Evolutionary conservation across 2,329 filamentous ascomycete species (phyloP).

Genomic region (Pseudocercospora macadamiae): DNA sequence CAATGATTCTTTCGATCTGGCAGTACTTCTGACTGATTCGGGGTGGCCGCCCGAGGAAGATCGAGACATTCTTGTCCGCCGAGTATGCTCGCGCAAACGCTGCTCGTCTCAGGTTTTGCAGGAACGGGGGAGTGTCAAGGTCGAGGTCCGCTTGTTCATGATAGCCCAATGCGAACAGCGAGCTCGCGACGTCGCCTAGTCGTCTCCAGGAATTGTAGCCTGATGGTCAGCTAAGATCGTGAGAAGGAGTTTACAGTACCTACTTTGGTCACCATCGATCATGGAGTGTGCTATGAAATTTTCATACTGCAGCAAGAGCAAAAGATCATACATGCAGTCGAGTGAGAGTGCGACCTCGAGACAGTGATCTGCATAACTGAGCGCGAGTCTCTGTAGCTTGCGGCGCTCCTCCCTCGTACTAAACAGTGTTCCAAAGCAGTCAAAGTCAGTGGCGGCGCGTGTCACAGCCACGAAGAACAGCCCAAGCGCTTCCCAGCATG

Average conservation of each 20-base stretch:
- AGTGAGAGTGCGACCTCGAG: constrained; percentile 41
- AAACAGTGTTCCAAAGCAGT: constrained; percentile 39
- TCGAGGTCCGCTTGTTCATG: constrained; percentile 45
- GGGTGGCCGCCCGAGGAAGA: constrained; percentile 56
- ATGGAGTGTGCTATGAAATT: constrained; percentile 52
- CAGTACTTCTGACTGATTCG: constrained; percentile 47
- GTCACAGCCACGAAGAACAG: constrained; percentile 45
- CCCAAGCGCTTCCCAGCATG: constrained; percentile 47
- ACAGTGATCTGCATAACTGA: constrained; percentile 38
- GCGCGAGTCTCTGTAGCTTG: constrained; percentile 29
- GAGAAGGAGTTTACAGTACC: constrained; percentile 18
- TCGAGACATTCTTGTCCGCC: constrained; percentile 52
- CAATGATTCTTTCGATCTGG: constrained; percentile 34
- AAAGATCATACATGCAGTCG: constrained; percentile 49
- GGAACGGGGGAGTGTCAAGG: constrained; percentile 42
- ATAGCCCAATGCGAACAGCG: constrained; percentile 52
- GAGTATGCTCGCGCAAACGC: constrained; percentile 50
- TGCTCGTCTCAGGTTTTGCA: constrained; percentile 45
- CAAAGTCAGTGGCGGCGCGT: constrained; percentile 39
- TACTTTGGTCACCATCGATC: constrained; percentile 51
- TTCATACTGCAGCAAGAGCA: constrained; percentile 51
- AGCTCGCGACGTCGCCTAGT: constrained; percentile 51
- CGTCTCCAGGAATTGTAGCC: constrained; percentile 54
- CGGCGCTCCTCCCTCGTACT: constrained; percentile 32
- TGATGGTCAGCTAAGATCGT: constrained; percentile 26